Base-by-base conservation (phyloP, 2,329 filamentous ascomycete species). In the Verticillium longisporum region DNA sequence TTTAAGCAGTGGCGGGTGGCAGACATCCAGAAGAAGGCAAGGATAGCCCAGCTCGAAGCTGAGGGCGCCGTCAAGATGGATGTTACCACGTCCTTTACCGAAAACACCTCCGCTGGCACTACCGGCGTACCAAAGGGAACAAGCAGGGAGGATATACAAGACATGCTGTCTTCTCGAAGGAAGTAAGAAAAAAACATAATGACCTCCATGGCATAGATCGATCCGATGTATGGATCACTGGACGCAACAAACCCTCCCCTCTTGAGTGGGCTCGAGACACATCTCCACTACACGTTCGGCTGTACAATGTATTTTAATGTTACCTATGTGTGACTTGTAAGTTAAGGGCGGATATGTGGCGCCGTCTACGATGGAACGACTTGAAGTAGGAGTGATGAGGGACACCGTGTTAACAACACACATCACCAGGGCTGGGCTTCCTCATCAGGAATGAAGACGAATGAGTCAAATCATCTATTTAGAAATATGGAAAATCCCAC, bases 1-100 rank as follows among this genome's bases (percentile, higher is more conserved):
- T 99, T 99, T 78, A 97, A 98, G 81, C 93, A 97, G 76, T 90
- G 92, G 78, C 84, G 95, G 69, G 91, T 98, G 38, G 94, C 96
- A 77, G 95, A 99, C 68, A 84, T 90, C 71, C 90, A 96, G 69
- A 92, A 94, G 76, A 88, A 90, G 70, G 81, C 88, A 76, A 89
- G 91, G 31, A 79, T 97, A 66, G 88, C 89, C 68, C 85, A 86
- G 71, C 84, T 97, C 68, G 83, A 89, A 72, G 83, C 81, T 56
- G 88, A 94, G 73, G 89, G 90, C 65, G 91, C 89, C 13, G 79
- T 83, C 65, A 81, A 83, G 74, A 81, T 91, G 72, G 73, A 74
- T 14, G 74, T 78, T 6, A 71, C 70, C 45, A 70, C 73, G 1
- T 70, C 68, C 36, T 78, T 78, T 66, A 72, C 59, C 26, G 59